Conservation (phyloP, 208 protist genomes). For the Crithidia fasciculata region DNA sequence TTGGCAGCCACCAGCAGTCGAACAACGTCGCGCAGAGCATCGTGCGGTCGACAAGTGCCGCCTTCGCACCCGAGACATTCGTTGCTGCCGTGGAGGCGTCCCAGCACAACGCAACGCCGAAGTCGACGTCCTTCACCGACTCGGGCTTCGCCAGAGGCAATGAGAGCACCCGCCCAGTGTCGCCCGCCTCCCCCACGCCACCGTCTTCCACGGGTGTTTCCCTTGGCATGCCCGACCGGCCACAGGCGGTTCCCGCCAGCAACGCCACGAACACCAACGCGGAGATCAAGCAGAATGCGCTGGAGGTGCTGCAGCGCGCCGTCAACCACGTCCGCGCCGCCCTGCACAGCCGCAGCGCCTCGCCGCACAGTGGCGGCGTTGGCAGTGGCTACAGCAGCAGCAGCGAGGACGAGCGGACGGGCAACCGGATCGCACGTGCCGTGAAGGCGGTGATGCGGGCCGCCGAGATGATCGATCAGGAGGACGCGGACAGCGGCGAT, state of each 20-base stretch:
- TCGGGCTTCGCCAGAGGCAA: no score
- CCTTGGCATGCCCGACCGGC: not conserved
- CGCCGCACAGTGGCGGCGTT: not conserved
- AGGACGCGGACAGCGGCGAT: constrained; percentile 20
- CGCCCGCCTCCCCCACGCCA: not conserved
- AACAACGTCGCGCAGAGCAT: constrained; percentile 28
- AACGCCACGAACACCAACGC: not conserved
- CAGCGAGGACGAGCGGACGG: constrained; percentile 26
- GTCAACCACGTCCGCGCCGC: constrained; percentile 26
- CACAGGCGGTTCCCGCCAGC: not conserved
- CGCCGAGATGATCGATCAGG: constrained; percentile 34
- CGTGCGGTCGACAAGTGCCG: constrained; percentile 25
- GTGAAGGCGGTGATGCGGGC: constrained; percentile 28
- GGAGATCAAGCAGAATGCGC: constrained; percentile 5
- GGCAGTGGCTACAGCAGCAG: not conserved
- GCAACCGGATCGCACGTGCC: constrained; percentile 24
- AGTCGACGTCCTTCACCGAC: not conserved
- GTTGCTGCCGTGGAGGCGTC: not conserved
- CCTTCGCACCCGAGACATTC: constrained; percentile 8
- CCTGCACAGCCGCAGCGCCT: constrained; percentile 1
- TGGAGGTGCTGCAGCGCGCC: constrained; percentile 30
- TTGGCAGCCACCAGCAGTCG: constrained; percentile 16
- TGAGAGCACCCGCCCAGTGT: not conserved
- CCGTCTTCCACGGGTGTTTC: not conserved
- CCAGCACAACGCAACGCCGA: not conserved